Conservation (phyloP, 495 filamentous ascomycete species). For the Penicillium antarcticum region DNA sequence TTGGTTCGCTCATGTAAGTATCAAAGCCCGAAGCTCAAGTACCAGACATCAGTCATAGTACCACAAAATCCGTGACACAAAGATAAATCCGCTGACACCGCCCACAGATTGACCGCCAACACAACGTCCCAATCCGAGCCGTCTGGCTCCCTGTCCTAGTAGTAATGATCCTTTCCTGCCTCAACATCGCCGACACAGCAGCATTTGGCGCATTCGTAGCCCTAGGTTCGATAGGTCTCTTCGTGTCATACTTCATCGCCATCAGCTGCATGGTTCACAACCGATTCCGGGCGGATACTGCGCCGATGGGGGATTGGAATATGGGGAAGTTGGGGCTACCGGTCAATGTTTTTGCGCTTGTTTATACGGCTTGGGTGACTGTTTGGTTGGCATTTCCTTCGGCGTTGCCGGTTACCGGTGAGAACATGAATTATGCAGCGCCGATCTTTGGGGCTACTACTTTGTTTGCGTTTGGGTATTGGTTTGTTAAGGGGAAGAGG, state of each 20-base stretch:
- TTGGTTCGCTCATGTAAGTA: slow-evolving; percentile 35
- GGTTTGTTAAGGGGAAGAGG: slow-evolving; percentile 19
- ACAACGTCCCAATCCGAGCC: slow-evolving; percentile 39
- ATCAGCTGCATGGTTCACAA: slow-evolving; percentile 35
- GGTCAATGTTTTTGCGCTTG: slow-evolving; percentile 22
- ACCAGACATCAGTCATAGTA: too few relatives aligned
- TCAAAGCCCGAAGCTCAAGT: neutral
- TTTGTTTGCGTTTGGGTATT: slow-evolving; percentile 19
- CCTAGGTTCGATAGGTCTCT: slow-evolving; percentile 36
- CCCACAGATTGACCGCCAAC: slow-evolving; percentile 20
- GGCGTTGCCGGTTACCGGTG: slow-evolving; percentile 19
- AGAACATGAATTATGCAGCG: slow-evolving; percentile 25
- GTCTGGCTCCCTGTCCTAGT: slow-evolving; percentile 45
- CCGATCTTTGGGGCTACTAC: slow-evolving; percentile 21
- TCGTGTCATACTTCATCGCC: slow-evolving; percentile 38
- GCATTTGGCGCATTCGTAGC: slow-evolving; percentile 55
- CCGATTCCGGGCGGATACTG: slow-evolving; percentile 14
- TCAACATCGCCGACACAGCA: slow-evolving; percentile 52
- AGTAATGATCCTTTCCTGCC: slow-evolving; percentile 47
- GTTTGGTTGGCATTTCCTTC: slow-evolving; percentile 25
- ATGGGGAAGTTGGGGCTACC: slow-evolving; percentile 20
- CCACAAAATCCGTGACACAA: neutral
- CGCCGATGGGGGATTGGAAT: slow-evolving; percentile 13
- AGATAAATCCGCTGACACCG: neutral
- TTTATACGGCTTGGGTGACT: slow-evolving; percentile 18